Conservation (phyloP, 1,284 basidiomycete genomes). For the Stereum hirsutum region DNA sequence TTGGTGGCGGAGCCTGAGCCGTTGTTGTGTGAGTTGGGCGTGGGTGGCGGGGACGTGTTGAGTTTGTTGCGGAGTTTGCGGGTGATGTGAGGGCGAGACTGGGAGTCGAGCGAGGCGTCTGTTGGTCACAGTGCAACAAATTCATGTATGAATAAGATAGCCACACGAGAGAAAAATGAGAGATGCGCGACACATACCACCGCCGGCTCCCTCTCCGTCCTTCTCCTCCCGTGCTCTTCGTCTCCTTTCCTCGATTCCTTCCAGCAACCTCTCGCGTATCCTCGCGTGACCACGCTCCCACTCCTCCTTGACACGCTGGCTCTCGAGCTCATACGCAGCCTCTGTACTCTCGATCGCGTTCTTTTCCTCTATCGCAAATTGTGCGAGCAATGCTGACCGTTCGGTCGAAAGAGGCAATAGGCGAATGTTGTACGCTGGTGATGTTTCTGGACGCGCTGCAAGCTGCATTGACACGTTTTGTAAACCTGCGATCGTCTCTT, state of each 20-base stretch:
- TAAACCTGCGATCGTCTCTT: constrained; percentile 46
- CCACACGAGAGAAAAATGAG: neutral
- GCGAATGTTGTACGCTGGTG: constrained; percentile 55
- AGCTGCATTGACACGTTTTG: constrained; percentile 48
- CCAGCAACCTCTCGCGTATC: constrained; percentile 65
- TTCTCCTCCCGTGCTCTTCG: constrained; percentile 72
- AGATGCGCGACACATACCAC: constrained; percentile 30
- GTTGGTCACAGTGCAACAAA: neutral
- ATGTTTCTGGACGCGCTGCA: constrained; percentile 53
- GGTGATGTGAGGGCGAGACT: constrained; percentile 70
- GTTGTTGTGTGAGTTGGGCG: constrained; percentile 33
- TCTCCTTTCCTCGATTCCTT: constrained; percentile 73
- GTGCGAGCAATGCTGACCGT: constrained; percentile 60
- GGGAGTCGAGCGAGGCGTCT: constrained; percentile 65
- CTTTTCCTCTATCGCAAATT: constrained; percentile 55
- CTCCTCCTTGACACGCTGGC: constrained; percentile 68
- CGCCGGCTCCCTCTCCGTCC: constrained; percentile 65
- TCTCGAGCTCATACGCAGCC: constrained; percentile 68
- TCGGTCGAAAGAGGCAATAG: constrained; percentile 65
- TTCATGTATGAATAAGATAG: neutral
- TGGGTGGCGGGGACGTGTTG: constrained; percentile 52
- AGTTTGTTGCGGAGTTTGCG: constrained; percentile 73
- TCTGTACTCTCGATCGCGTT: constrained; percentile 52
- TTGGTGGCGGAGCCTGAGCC: constrained; percentile 23
- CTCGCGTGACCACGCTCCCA: constrained; percentile 63